Evolutionary conservation across 495 filamentous ascomycete genomes (phyloP).

Genomic region (Hyaloscypha finlandica): DNA sequence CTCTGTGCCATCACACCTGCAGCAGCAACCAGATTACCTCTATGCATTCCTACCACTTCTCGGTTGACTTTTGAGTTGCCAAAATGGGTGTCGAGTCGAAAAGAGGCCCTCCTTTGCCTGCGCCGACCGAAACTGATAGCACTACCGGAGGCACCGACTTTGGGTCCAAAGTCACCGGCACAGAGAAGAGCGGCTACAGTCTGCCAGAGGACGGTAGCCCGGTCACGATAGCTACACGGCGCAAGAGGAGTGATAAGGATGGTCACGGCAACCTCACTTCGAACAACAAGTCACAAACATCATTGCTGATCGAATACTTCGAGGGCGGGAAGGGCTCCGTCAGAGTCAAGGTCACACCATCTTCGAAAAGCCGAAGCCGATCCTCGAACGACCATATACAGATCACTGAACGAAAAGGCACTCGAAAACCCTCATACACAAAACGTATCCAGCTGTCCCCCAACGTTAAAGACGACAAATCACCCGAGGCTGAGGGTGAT

Average conservation of each 20-base stretch:
- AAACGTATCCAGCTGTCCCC: constrained; percentile 58
- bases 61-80: constrained; percentile 18
- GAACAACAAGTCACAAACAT: constrained; percentile 76
- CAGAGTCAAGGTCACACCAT: constrained; percentile 91
- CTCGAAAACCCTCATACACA: constrained; percentile 63
- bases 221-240: constrained; percentile 79
- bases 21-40: constrained; percentile 16
- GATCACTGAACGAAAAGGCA: constrained; percentile 74
- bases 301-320: constrained; percentile 97
- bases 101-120: constrained; percentile 66
- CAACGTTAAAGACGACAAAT: constrained; percentile 43
- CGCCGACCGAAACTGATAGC: constrained; percentile 77
- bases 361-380: constrained; percentile 41
- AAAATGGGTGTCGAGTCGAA: constrained; percentile 71
- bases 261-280: constrained; percentile 53
- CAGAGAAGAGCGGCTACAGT: constrained; percentile 74
- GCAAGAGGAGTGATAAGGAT: constrained; percentile 59
- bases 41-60: constrained; percentile 27
- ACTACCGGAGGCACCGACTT: constrained; percentile 68
- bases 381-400: constrained; percentile 70
- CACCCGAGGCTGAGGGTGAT: constrained; percentile 51
- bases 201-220: constrained; percentile 95
- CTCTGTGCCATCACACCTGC: not conserved
- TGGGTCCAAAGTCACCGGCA: constrained; percentile 63
- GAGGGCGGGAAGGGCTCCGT: constrained; percentile 90